phyloP scores from a whole-genome alignment of 2,329 filamentous ascomycete species.

The Parastagonospora nodorum region DNA sequence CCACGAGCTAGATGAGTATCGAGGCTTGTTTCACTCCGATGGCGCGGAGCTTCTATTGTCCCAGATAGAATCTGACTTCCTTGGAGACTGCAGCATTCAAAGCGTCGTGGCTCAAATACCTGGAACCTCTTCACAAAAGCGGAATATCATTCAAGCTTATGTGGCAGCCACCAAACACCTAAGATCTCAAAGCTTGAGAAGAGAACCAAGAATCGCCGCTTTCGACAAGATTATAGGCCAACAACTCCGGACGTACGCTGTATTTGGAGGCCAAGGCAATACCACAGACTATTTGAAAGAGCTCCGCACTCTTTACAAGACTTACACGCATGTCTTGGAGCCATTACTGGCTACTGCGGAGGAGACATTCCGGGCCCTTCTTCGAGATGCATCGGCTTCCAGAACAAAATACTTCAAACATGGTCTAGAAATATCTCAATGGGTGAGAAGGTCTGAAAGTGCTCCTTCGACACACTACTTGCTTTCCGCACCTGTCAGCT shows the following conservation, averaged over 20 bases:
- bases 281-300: slow-evolving; percentile 33
- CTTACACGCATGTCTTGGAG: slow-evolving; percentile 26
- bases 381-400: slow-evolving; percentile 10
- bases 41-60: slow-evolving; percentile 82
- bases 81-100: too few species aligned
- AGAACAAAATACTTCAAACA: slow-evolving; percentile 12
- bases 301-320: slow-evolving; percentile 23
- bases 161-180: too few species aligned
- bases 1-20: slow-evolving; percentile 85
- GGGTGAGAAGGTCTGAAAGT: slow-evolving; percentile 28
- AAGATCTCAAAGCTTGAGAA: not conserved
- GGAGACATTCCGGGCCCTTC: slow-evolving; percentile 12
- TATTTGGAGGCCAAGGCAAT: slow-evolving; percentile 40
- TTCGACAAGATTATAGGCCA: not conserved
- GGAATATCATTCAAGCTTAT: too few species aligned
- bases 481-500: slow-evolving; percentile 45
- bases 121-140: too few species aligned
- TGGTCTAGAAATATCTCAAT: slow-evolving; percentile 34
- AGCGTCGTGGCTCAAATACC: too few species aligned
- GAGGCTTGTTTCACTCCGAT: slow-evolving; percentile 90
- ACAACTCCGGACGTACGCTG: slow-evolving; percentile 1
- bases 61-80: too few species aligned
- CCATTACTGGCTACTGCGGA: slow-evolving; percentile 11
- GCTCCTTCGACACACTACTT: slow-evolving; percentile 41
- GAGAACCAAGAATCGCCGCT: not conserved